phyloP scores from a whole-genome alignment of 495 filamentous ascomycete genomes.

The Monascus purpureus region DNA sequence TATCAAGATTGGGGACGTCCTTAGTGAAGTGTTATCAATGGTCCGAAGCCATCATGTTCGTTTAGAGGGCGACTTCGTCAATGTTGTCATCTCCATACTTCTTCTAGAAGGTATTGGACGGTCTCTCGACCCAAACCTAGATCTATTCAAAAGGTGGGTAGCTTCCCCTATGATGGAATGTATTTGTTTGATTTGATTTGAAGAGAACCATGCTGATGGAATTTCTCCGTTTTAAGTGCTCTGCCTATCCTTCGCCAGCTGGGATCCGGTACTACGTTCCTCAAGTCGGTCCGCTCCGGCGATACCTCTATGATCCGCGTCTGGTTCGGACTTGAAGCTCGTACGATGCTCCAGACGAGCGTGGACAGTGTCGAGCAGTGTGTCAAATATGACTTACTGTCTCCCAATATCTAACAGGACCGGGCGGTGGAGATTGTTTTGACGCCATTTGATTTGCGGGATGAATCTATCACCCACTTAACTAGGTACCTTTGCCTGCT shows the following conservation, averaged over 20 bases:
- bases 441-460: no score
- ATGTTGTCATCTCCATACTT: slow-evolving; percentile 91
- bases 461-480: no score
- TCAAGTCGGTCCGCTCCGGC: slow-evolving; percentile 41
- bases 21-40: slow-evolving; percentile 84
- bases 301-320: slow-evolving; percentile 90
- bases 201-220: slow-evolving; percentile 3
- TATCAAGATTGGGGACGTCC: slow-evolving; percentile 89
- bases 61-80: slow-evolving; percentile 95
- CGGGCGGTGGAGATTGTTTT: no score
- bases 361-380: slow-evolving; percentile 77
- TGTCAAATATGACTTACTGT: slow-evolving; percentile 71
- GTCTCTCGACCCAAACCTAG: slow-evolving; percentile 69
- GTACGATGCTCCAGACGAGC: slow-evolving; percentile 74
- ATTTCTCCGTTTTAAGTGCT: slow-evolving; percentile 42
- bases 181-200: neutral
- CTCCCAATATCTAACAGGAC: slow-evolving; percentile 69
- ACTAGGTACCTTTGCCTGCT: no score
- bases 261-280: slow-evolving; percentile 46
- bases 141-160: slow-evolving; percentile 67
- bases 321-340: slow-evolving; percentile 83
- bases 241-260: slow-evolving; percentile 84
- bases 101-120: slow-evolving; percentile 91
- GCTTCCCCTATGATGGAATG: no score
- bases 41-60: slow-evolving; percentile 87